Base-by-base conservation (phyloP, 345 rosid genomes). In the Populus ilicifolia region DNA sequence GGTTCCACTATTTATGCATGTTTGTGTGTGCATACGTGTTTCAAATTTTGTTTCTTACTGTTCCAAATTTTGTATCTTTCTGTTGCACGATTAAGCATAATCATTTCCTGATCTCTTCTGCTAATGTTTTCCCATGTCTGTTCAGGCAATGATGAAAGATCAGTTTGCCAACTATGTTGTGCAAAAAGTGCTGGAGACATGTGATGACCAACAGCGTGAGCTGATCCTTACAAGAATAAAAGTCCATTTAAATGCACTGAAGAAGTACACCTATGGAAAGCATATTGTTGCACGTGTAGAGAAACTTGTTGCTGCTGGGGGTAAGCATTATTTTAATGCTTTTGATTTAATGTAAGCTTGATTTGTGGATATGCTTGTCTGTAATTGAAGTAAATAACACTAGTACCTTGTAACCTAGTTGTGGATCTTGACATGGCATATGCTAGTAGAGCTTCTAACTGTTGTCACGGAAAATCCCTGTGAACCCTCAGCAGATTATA, bases 151-250 rank as follows among this genome's bases (percentile, higher is more conserved):
- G 97, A 90, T 92, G 97, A 92, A 92, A 82, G 97, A 92, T 80
- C 97, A 90, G 81, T 92, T 90, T 86, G 97, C 93, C 5, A 92
- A 92, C 76, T 92, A 92, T 39, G 97, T 92, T n/a, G 93, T 92
- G 67, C 97, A 92, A 75, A 92, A 92, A 84, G 94, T 92, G 71
- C 84, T 92, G 44, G 94, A 92, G 86, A 90, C 94, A 38, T 90
- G 97, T 61, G 92, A 90, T 46, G 97, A 90, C 76, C 91, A 88
- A 33, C 92, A 90, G 74, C 94, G 90, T 0, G 97, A 89, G 82
- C 79, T 90, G 78, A 88, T 92, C 76, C 92, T 90, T 69, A 79
- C 89, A 1, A 90, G 97, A 25, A 88, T 92, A 46, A 92, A 88
- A 81, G 90, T 90, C 78, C 97, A 92, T 78, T 77, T 92, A 73